A percentile compares a stretch with the other conserved stretches of the same genome.
Evolutionary conservation across 2,329 filamentous ascomycete species (phyloP).

Genomic region (Phoma sp.): DNA sequence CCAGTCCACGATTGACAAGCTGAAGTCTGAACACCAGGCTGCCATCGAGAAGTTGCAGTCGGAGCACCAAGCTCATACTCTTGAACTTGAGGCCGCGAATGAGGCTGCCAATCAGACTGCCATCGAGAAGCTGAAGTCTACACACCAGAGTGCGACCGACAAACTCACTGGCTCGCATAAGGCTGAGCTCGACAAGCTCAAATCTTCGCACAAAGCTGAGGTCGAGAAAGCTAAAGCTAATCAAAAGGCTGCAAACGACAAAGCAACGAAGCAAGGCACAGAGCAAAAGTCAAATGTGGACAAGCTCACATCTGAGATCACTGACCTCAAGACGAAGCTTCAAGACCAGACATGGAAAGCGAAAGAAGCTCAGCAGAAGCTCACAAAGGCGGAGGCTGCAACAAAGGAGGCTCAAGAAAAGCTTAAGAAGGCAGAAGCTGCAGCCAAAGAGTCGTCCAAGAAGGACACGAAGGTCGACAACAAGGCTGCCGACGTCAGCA

Average conservation of each 20-base stretch:
- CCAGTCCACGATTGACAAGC: slow-evolving; percentile 7
- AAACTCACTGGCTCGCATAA: slow-evolving; percentile 7
- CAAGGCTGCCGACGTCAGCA: slow-evolving; percentile 40
- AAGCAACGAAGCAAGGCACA: background rate
- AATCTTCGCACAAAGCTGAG: background rate
- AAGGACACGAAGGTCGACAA: slow-evolving; percentile 40
- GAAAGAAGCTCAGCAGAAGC: slow-evolving; percentile 55
- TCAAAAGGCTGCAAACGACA: slow-evolving; percentile 5
- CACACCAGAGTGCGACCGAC: slow-evolving; percentile 3
- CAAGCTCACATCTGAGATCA: slow-evolving; percentile 40
- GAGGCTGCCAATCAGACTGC: slow-evolving; percentile 5
- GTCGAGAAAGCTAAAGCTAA: slow-evolving; percentile 22
- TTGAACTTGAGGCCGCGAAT: slow-evolving; percentile 10
- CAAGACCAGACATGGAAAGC: slow-evolving; percentile 51
- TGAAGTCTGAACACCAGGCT: slow-evolving; percentile 6
- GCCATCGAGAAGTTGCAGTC: slow-evolving; percentile 17
- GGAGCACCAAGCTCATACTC: slow-evolving; percentile 16
- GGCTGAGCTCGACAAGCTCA: slow-evolving; percentile 5
- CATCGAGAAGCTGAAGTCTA: slow-evolving; percentile 17
- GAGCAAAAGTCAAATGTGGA: slow-evolving; percentile 8
- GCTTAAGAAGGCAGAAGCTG: background rate
- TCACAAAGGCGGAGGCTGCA: background rate
- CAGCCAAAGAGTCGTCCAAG: background rate
- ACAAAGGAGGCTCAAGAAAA: slow-evolving; percentile 14
- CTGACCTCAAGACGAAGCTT: slow-evolving; percentile 48